phyloP scores from a whole-genome alignment of 345 rosid genomes.

The Nasturtium officinale region DNA sequence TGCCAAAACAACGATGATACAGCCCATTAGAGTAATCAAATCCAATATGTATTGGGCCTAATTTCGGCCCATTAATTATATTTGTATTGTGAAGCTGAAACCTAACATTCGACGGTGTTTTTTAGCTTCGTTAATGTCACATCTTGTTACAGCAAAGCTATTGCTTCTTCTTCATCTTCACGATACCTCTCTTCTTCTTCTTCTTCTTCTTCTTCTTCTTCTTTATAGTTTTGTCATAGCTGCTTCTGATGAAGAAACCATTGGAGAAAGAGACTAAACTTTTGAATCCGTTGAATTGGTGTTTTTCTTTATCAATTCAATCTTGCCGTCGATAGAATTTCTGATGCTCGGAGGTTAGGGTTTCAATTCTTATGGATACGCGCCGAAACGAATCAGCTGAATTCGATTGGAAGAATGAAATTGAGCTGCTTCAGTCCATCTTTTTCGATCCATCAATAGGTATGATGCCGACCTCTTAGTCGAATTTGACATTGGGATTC shows the following conservation, averaged over 20 bases:
- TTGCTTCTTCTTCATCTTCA: conserved; percentile 23
- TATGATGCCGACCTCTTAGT: conserved; percentile 16
- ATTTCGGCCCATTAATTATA: neutral
- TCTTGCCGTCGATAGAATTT: conserved; percentile 12
- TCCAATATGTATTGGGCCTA: conserved; percentile 4
- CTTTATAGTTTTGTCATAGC: neutral
- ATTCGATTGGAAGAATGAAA: conserved; percentile 57
- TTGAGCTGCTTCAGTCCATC: conserved; percentile 63
- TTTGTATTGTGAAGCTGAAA: conserved; percentile 13
- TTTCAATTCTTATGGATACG: conserved; percentile 29
- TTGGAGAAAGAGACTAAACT: neutral
- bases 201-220: no score
- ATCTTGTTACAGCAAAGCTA: conserved; percentile 11
- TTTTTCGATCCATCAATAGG: conserved; percentile 74
- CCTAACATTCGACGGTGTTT: conserved; percentile 39
- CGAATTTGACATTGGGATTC: neutral
- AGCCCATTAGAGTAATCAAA: conserved; percentile 10
- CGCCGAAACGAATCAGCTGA: conserved; percentile 23
- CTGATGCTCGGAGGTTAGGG: neutral
- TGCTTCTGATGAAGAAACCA: neutral
- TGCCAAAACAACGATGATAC: neutral
- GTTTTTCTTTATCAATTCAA: conserved; percentile 17
- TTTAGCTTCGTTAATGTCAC: neutral
- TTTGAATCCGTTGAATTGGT: neutral
- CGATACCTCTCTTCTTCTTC: conserved; percentile 2